Percentiles rank a stretch among this genome's conserved stretches.
Evolutionary conservation across 2,329 filamentous ascomycete species (phyloP).

Genomic region (Balansia obtecta): DNA sequence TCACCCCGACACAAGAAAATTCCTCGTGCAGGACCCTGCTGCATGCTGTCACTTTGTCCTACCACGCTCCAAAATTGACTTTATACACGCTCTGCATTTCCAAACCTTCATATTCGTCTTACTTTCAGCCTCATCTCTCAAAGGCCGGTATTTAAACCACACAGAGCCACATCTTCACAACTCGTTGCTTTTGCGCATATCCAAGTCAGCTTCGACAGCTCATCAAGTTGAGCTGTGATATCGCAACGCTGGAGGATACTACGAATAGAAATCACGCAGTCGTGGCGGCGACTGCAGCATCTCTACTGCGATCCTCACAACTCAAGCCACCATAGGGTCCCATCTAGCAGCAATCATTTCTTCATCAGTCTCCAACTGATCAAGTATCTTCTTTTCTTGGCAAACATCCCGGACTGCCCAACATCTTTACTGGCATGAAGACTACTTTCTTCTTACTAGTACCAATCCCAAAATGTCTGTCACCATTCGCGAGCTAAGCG

Average conservation of each 20-base stretch:
- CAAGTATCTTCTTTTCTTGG: neutral
- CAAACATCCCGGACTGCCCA: neutral
- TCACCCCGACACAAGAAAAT: neutral
- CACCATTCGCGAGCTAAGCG: neutral
- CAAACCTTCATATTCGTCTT: neutral
- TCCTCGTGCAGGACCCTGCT: neutral
- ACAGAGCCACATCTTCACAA: too few species aligned
- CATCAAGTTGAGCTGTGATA: constrained; percentile 7
- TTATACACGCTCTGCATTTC: neutral
- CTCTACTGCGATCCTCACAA: constrained; percentile 4
- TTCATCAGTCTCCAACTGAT: neutral
- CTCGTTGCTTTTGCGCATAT: neutral
- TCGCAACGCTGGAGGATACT: constrained; percentile 10
- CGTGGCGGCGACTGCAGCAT: constrained; percentile 9
- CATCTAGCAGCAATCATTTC: neutral
- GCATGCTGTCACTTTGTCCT: neutral
- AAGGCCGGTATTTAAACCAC: too few species aligned
- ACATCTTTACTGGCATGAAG: constrained; percentile 7
- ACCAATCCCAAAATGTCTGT: constrained; percentile 3
- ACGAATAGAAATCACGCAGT: constrained; percentile 6
- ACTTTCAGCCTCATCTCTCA: neutral
- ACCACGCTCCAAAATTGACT: neutral
- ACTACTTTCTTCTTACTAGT: neutral
- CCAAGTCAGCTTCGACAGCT: neutral
- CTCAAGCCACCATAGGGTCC: constrained; percentile 8